phyloP scores from a whole-genome alignment of 2,329 filamentous ascomycete species.

The Colletotrichum viniferum region DNA sequence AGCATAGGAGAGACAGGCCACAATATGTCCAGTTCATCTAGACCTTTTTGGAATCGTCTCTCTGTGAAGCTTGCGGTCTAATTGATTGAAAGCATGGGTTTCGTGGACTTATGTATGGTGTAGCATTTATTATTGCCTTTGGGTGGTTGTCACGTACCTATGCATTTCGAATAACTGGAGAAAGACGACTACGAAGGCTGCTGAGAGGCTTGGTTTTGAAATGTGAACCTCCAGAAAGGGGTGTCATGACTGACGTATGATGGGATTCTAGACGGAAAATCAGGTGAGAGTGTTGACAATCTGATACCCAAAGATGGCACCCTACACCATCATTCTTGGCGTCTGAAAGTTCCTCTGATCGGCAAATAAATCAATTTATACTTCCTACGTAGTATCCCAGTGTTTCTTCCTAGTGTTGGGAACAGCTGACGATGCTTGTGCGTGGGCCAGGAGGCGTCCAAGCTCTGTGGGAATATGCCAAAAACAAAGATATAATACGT shows the following conservation, averaged over 20 bases:
- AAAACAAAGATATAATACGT: background rate
- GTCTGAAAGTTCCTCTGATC: background rate
- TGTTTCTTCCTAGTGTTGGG: background rate
- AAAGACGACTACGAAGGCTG: background rate
- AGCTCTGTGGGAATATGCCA: background rate
- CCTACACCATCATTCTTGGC: fast-evolving
- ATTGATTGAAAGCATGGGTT: background rate
- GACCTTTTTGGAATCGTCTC: too few species aligned
- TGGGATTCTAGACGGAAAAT: background rate
- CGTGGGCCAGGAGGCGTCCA: background rate
- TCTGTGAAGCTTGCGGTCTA: background rate
- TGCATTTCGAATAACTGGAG: fast-evolving
- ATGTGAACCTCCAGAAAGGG: background rate
- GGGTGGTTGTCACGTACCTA: background rate
- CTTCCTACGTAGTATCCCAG: background rate
- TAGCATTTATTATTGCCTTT: background rate
- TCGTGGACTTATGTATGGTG: background rate
- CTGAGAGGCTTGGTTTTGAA: background rate
- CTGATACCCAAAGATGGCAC: background rate
- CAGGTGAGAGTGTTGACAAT: background rate
- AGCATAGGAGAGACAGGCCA: background rate
- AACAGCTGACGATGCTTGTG: background rate
- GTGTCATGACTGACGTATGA: background rate
- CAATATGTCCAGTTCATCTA: background rate
- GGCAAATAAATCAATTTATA: background rate